A percentile compares a stretch with the other conserved stretches of the same genome.
phyloP scores from a whole-genome alignment of 805 yeast genomes.

The Schwanniomyces pseudopolymorphus region DNA sequence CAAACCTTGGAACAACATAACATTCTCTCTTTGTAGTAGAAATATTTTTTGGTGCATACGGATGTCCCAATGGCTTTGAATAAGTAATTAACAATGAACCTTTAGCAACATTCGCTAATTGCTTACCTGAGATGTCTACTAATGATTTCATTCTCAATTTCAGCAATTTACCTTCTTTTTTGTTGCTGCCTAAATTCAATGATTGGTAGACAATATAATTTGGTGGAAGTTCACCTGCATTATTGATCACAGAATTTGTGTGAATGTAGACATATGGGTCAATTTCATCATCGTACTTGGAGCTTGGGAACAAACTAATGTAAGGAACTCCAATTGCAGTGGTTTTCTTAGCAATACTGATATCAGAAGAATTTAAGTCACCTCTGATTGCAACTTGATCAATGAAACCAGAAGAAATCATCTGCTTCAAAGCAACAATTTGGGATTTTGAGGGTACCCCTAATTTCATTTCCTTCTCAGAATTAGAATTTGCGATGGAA shows the following conservation, averaged over 20 bases:
- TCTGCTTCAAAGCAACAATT: constrained; percentile 79
- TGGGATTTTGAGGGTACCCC: constrained; percentile 69
- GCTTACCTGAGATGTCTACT: constrained; percentile 72
- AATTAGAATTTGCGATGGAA: constrained; percentile 46
- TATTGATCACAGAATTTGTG: constrained; percentile 65
- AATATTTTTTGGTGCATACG: constrained; percentile 75
- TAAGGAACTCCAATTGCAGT: constrained; percentile 64
- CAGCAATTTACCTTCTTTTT: constrained; percentile 36
- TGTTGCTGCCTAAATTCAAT: constrained; percentile 55
- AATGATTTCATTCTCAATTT: constrained; percentile 70
- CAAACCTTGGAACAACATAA: constrained; percentile 88
- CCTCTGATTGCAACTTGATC: constrained; percentile 89
- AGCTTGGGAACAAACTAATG: constrained; percentile 51
- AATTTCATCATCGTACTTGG: constrained; percentile 33
- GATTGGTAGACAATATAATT: constrained; percentile 72
- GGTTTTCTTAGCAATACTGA: constrained; percentile 56
- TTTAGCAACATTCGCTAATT: constrained; percentile 75
- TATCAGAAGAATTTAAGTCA: constrained; percentile 66
- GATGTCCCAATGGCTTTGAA: constrained; percentile 90
- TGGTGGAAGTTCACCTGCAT: constrained; percentile 71
- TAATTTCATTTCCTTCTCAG: constrained; percentile 48
- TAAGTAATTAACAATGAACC: constrained; percentile 71
- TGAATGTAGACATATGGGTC: constrained; percentile 74
- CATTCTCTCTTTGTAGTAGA: constrained; percentile 73
- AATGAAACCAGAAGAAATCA: constrained; percentile 87